Base-by-base conservation (phyloP, 306 rosid genomes). In the Sesbania bispinosa region DNA sequence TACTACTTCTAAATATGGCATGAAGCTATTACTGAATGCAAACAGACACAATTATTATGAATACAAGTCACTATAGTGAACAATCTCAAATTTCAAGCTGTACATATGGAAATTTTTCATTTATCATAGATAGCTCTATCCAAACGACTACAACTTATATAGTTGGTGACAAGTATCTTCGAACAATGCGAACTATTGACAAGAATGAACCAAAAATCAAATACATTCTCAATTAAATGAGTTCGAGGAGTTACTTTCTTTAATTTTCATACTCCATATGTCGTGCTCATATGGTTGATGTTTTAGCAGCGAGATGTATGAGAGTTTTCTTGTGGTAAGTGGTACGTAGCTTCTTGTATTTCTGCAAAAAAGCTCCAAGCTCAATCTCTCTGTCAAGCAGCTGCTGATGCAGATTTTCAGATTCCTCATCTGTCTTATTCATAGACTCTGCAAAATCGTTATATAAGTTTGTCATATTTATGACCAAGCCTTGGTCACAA, bases 391-490 rank as follows among this genome's bases (percentile, higher is more conserved):
- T 57, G 15, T 86, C 86, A 10, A 95, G 87, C 20, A 91, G 87
- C 66, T 85, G 90, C 77, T 75, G 69, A 77, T 88, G 97, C 74
- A 89, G 79, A 18, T 82, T 79, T 60, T 91, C 97, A 5, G 97
- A 91, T 75, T 91, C 99, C 63, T 88, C 93, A 0, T 94, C 99
- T 0, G 91, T 85, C 74, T 88, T 82, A 61, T 82, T 88, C 88
- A 82, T 83, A 6, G 90, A 82, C 59, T 86, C 99, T 95, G 96
- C 79, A 84, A 74, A 0, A 39, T 32, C 26, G 55, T 14, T 19
- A 20, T 19, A 27, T 16, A 60, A 46, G 39, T 10, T 41, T n/a
- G 41, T 73, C 71, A 54, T 13, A 43, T 23, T 61, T 11, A 63
- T 32, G 67, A 20, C 66, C 23, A 5, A 62, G 62, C 39, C 55